Percentiles rank a stretch among this genome's conserved stretches.
These are phyloP conservation scores for Papiliotrema laurentii DNA, from an alignment of 1,284 basidiomycete genomes.

Conservation along the genomic window DNA sequence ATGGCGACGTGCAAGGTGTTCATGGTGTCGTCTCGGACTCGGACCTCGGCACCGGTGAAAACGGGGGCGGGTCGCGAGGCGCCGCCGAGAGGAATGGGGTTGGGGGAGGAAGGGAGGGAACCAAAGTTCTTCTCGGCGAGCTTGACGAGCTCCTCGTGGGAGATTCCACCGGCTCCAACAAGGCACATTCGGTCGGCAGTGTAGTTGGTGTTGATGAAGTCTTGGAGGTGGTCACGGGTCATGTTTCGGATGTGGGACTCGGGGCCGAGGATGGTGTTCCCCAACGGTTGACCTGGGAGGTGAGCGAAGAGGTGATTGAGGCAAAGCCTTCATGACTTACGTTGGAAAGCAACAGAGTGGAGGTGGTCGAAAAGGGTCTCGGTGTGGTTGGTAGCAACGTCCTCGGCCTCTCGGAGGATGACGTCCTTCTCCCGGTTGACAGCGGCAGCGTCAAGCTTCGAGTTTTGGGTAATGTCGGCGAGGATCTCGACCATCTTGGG, in stretches of 20 bases:
- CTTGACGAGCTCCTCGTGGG: slow-evolving; percentile 88
- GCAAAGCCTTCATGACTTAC: too few species aligned
- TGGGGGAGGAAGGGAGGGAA: slow-evolving; percentile 76
- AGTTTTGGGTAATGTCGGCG: slow-evolving; percentile 96
- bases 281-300: slow-evolving; percentile 75
- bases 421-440: slow-evolving; percentile 97
- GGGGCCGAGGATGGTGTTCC: slow-evolving; percentile 95
- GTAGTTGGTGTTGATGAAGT: slow-evolving; percentile 97
- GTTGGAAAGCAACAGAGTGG: slow-evolving; percentile 84
- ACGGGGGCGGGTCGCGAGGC: slow-evolving; percentile 65
- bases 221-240: slow-evolving; percentile 79
- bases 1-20: slow-evolving; percentile 90
- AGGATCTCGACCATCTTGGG: slow-evolving; percentile 91
- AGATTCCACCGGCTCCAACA: slow-evolving; percentile 92
- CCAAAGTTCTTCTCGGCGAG: slow-evolving; percentile 94
- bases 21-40: slow-evolving; percentile 87
- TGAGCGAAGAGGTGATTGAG: background rate
- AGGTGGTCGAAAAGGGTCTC: slow-evolving; percentile 99
- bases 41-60: slow-evolving; percentile 94
- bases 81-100: slow-evolving; percentile 83
- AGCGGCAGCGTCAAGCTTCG: slow-evolving; percentile 81
- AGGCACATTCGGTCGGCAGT: slow-evolving; percentile 98
- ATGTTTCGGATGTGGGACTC: slow-evolving; percentile 96
- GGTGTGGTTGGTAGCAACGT: slow-evolving; percentile 97
- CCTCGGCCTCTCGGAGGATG: slow-evolving; percentile 95